Conservation (phyloP, 306 rosid species). For the Prunus campanulata region DNA sequence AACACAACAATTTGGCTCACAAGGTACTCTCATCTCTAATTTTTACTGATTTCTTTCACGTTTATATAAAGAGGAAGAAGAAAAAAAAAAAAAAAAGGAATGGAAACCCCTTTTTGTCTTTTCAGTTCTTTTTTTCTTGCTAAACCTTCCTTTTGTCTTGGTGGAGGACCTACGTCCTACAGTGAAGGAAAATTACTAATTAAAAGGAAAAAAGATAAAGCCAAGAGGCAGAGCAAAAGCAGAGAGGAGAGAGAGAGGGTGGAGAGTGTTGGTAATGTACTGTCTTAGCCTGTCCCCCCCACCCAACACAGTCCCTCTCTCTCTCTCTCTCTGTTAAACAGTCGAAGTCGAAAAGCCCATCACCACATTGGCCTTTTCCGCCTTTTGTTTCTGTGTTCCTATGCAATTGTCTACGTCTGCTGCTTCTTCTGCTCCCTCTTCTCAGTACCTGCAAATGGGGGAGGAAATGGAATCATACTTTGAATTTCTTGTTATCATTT, state of each 20-base stretch:
- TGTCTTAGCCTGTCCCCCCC: slow-evolving; percentile 85
- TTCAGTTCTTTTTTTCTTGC: neutral
- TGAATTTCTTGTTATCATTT: slow-evolving; percentile 79
- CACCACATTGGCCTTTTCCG: slow-evolving; percentile 59
- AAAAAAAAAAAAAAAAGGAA: slow-evolving; percentile 2
- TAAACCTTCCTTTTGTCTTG: slow-evolving; percentile 47
- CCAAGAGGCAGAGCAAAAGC: slow-evolving; percentile 44
- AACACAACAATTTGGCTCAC: too few species aligned
- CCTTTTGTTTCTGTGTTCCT: slow-evolving; percentile 80
- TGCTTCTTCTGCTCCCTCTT: slow-evolving; percentile 72
- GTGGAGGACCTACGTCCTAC: slow-evolving; percentile 53
- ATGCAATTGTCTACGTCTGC: slow-evolving; percentile 75
- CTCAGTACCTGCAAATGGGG: slow-evolving; percentile 80
- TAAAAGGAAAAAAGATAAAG: slow-evolving; percentile 27
- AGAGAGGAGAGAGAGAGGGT: slow-evolving; percentile 29
- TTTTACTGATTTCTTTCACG: neutral
- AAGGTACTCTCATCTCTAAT: too few species aligned
- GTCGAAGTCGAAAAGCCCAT: slow-evolving; percentile 64
- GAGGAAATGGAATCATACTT: slow-evolving; percentile 60
- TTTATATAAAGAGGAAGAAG: neutral
- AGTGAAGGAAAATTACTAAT: slow-evolving; percentile 45
- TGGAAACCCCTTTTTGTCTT: slow-evolving; percentile 12
- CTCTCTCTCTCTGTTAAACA: slow-evolving; percentile 34
- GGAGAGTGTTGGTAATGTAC: slow-evolving; percentile 77
- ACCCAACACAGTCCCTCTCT: slow-evolving; percentile 55